Percentiles rank a stretch among this genome's conserved stretches.
These are phyloP conservation scores for Cryphonectria nitschkei DNA, from an alignment of 2,329 filamentous ascomycete species.

Conservation along the genomic window DNA sequence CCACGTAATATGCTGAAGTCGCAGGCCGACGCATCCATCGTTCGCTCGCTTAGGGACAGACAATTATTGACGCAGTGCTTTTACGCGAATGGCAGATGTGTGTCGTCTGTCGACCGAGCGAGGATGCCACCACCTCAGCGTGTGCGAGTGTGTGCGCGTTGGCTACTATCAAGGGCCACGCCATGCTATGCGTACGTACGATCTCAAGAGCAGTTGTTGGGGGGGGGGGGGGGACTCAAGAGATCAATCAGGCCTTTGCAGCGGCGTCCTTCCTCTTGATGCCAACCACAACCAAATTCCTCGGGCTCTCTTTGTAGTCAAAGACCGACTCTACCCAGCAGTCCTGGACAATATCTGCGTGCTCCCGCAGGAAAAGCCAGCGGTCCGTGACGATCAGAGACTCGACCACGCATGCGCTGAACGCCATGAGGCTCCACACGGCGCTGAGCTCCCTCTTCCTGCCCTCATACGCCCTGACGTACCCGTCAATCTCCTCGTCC, in stretches of 20 bases:
- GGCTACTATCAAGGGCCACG: no score
- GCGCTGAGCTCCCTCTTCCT: slow-evolving; percentile 82
- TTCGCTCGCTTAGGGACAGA: background rate
- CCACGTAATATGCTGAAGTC: slow-evolving; percentile 6
- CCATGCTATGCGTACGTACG: background rate
- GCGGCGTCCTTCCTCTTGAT: slow-evolving; percentile 60
- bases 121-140: background rate
- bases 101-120: background rate
- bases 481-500: slow-evolving; percentile 74
- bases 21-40: background rate
- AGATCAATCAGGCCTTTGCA: background rate
- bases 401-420: slow-evolving; percentile 87
- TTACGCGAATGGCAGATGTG: background rate
- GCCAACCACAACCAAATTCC: slow-evolving; percentile 92
- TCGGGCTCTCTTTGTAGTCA: slow-evolving; percentile 81
- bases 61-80: background rate
- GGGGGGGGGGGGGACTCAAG: background rate
- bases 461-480: slow-evolving; percentile 66
- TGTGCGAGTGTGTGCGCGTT: no score
- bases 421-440: slow-evolving; percentile 95
- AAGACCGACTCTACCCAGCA: slow-evolving; percentile 95
- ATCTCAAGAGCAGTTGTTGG: background rate
- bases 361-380: slow-evolving; percentile 85
- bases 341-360: slow-evolving; percentile 67
- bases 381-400: slow-evolving; percentile 88